Percentiles rank a stretch among this genome's conserved stretches.
These are phyloP conservation scores for Lavandula angustifolia DNA, from an alignment of 257 asterid genomes.

Conservation along the genomic window DNA sequence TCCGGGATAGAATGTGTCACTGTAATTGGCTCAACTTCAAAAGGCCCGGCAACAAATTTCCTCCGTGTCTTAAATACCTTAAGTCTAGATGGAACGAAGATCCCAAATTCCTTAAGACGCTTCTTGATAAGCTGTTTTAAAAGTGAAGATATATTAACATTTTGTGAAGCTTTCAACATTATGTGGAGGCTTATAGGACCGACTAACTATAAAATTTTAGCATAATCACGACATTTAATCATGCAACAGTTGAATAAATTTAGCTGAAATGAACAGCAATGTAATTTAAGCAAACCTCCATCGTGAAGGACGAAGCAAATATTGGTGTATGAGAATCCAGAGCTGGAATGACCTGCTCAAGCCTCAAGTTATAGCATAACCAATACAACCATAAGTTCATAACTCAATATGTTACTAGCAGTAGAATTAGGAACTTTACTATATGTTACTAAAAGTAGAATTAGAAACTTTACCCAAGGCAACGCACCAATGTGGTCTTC, in stretches of 20 bases:
- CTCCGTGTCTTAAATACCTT: conserved; percentile 75
- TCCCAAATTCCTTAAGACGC: conserved; percentile 92
- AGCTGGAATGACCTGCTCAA: conserved; percentile 91
- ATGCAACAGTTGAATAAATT: conserved; percentile 12
- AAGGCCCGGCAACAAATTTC: conserved; percentile 93
- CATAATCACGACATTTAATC: conserved; percentile 5
- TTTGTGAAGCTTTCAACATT: conserved; percentile 24
- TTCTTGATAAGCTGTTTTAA: conserved; percentile 83
- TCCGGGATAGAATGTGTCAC: conserved; percentile 99
- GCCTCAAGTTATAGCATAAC: conserved; percentile 25
- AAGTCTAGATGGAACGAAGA: conserved; percentile 90
- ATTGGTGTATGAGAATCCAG: conserved; percentile 88
- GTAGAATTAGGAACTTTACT: too few species aligned
- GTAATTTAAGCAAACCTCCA: conserved; percentile 74
- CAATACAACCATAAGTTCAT: conserved; percentile 19
- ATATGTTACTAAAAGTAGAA: conserved; percentile 41
- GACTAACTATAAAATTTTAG: conserved; percentile 8
- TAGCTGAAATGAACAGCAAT: conserved; percentile 22
- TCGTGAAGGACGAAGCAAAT: conserved; percentile 94
- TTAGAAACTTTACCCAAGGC: conserved; percentile 96
- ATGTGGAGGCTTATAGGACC: background rate
- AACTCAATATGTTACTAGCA: background rate
- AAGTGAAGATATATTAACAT: conserved; percentile 20
- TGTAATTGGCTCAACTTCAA: conserved; percentile 88
- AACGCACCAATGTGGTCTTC: conserved; percentile 99